phyloP scores from a whole-genome alignment of 805 yeast species.

The Zygosaccharomyces rouxii region DNA sequence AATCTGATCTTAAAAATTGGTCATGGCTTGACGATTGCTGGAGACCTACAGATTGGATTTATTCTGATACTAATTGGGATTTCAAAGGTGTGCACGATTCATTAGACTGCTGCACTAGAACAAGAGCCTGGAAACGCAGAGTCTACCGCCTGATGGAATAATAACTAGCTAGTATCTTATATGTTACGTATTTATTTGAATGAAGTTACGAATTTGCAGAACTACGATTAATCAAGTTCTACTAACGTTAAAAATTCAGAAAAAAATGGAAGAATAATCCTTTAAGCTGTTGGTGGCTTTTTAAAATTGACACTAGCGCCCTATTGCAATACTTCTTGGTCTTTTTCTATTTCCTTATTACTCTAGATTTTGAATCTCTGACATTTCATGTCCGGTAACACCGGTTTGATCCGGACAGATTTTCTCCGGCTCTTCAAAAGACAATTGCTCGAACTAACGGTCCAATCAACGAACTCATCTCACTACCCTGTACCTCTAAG shows the following conservation, averaged over 20 bases:
- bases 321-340: background rate
- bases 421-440: background rate
- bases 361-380: background rate
- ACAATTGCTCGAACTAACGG: background rate
- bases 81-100: conserved; percentile 25
- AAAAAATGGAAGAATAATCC: background rate
- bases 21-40: conserved; percentile 30
- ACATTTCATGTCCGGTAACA: background rate
- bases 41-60: conserved; percentile 26
- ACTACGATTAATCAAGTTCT: too few relatives aligned
- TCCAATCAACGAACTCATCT: background rate
- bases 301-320: too few relatives aligned
- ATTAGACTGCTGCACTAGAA: conserved; percentile 27
- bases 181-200: background rate
- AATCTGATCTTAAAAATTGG: conserved; percentile 20
- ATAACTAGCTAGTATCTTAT: background rate
- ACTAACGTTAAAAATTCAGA: background rate
- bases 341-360: background rate
- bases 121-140: conserved; percentile 25
- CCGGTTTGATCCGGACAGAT: background rate
- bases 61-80: conserved; percentile 28
- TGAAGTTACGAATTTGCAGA: background rate
- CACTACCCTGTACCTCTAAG: background rate
- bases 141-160: conserved; percentile 1
- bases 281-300: too few relatives aligned